Percentiles rank a stretch among this genome's conserved stretches.
These are phyloP conservation scores for Cunninghamia lanceolata DNA, from an alignment of 75 land plant species.

Conservation along the genomic window DNA sequence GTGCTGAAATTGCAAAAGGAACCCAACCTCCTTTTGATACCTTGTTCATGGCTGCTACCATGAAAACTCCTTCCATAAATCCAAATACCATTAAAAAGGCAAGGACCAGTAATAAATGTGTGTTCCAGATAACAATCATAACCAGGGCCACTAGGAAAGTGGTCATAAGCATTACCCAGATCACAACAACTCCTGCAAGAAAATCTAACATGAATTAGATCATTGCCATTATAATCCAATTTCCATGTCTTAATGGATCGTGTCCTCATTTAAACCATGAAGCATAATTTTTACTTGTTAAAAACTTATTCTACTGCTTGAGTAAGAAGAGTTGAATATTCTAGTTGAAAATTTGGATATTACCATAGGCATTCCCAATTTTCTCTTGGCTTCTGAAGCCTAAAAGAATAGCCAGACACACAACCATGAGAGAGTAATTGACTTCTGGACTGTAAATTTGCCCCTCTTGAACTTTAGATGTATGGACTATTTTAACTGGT, in stretches of 20 bases:
- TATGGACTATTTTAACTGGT: conserved; percentile 49
- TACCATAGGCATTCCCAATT: conserved; percentile 60
- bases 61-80: conserved; percentile 40
- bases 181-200: conserved; percentile 55
- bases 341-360: background rate
- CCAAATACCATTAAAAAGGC: conserved; percentile 30
- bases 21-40: conserved; percentile 53
- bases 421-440: conserved; percentile 54
- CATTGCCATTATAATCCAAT: background rate
- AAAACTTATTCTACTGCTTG: background rate
- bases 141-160: conserved; percentile 43
- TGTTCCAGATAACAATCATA: conserved; percentile 51
- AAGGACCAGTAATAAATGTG: conserved; percentile 15
- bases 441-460: conserved; percentile 60
- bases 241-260: background rate
- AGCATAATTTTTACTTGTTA: background rate
- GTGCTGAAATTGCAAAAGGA: conserved; percentile 38
- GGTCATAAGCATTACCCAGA: conserved; percentile 63
- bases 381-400: conserved; percentile 35
- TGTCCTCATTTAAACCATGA: background rate
- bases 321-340: background rate
- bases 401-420: conserved; percentile 28
- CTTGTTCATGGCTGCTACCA: conserved; percentile 43
- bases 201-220: conserved; percentile 22
- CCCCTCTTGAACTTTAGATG: conserved; percentile 41